A percentile compares a stretch with the other conserved stretches of the same genome.
These are phyloP conservation scores for Syzygium syzygioides DNA, from an alignment of 441 rosid genomes.

Conservation along the genomic window DNA sequence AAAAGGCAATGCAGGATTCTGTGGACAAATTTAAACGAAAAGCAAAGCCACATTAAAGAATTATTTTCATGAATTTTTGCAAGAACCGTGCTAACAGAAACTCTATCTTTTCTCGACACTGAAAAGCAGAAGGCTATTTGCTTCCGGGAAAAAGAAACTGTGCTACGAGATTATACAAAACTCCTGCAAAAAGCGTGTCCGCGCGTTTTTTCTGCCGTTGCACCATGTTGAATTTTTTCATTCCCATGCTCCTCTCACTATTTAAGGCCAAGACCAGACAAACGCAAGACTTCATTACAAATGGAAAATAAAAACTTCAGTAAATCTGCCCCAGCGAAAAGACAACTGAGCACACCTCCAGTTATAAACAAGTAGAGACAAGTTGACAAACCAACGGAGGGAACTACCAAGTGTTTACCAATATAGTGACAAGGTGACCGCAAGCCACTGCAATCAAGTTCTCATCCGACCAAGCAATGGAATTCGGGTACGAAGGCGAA, in stretches of 20 bases:
- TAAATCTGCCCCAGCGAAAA: not conserved
- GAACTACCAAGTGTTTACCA: constrained; percentile 29
- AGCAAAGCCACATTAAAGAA: not conserved
- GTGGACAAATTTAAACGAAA: not conserved
- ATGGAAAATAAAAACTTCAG: not conserved
- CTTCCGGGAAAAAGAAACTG: not conserved
- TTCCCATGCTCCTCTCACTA: not conserved
- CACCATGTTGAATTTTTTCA: not conserved
- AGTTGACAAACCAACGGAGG: not conserved
- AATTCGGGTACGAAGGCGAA: constrained; percentile 66
- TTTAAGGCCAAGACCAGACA: not conserved
- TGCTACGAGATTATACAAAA: not conserved
- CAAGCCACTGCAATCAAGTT: constrained; percentile 84
- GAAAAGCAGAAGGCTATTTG: not conserved
- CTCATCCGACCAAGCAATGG: constrained; percentile 92
- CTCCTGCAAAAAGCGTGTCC: not conserved
- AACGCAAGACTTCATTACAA: not conserved
- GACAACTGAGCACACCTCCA: not conserved
- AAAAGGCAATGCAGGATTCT: constrained; percentile 84
- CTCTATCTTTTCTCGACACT: not conserved
- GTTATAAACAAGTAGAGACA: not conserved
- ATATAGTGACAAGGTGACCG: constrained; percentile 72
- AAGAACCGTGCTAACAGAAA: not conserved
- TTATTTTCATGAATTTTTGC: not conserved
- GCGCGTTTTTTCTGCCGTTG: not conserved